Evolutionary conservation across 2,329 filamentous ascomycete genomes (phyloP).

Genomic region (Purpureocillium lavendulum): DNA sequence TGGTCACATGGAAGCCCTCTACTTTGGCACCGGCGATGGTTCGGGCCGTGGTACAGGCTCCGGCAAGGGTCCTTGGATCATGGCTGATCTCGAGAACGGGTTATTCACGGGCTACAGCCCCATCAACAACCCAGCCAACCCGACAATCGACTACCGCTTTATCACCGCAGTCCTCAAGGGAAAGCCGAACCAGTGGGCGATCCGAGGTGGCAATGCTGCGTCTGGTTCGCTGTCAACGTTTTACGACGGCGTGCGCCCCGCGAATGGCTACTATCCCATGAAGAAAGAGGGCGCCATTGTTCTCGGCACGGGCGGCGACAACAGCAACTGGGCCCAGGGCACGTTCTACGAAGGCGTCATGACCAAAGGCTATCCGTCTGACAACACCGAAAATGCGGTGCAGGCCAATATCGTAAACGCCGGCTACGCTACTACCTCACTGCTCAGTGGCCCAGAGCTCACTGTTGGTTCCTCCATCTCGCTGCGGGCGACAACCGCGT

Average conservation of each 20-base stretch:
- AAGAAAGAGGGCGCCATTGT: constrained; percentile 57
- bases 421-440: constrained; percentile 15
- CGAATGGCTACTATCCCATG: constrained; percentile 46
- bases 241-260: constrained; percentile 49
- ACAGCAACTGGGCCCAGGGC: constrained; percentile 49
- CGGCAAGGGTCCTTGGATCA: constrained; percentile 56
- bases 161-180: constrained; percentile 51
- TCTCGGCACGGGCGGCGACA: constrained; percentile 65
- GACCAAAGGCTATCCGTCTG: constrained; percentile 52
- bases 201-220: constrained; percentile 48
- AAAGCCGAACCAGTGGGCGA: constrained; percentile 44
- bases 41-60: constrained; percentile 46
- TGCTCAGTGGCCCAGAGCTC: constrained; percentile 38
- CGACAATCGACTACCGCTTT: constrained; percentile 46
- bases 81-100: constrained; percentile 62
- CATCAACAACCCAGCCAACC: constrained; percentile 40
- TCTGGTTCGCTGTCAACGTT: constrained; percentile 48
- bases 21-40: constrained; percentile 45
- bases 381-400: constrained; percentile 47
- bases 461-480: constrained; percentile 42
- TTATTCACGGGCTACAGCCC: constrained; percentile 48
- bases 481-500: constrained; percentile 44
- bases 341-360: constrained; percentile 60
- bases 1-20: constrained; percentile 63
- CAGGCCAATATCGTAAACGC: constrained; percentile 46